Conservation (phyloP, 345 rosid species). For the Gossypium turneri region DNA sequence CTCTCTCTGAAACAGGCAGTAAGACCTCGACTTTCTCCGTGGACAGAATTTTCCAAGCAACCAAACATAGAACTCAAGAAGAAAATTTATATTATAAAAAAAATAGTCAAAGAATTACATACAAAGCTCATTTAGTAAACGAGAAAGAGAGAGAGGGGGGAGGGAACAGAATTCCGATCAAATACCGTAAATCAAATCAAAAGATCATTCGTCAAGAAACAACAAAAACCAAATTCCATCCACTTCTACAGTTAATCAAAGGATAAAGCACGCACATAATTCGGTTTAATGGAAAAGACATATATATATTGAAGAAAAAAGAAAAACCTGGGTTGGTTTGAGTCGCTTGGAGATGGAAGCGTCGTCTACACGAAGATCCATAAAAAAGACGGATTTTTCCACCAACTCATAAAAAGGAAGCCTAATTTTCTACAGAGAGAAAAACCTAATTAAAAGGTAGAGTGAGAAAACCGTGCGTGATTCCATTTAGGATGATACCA, state of each 20-base stretch:
- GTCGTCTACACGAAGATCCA: slow-evolving; percentile 12
- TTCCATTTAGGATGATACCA: neutral
- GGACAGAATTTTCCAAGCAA: slow-evolving; percentile 8
- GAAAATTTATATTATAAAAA: neutral
- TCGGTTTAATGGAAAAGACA: neutral
- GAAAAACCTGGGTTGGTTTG: slow-evolving; percentile 24
- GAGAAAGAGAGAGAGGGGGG: neutral
- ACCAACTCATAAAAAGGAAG: neutral
- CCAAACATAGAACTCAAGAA: neutral
- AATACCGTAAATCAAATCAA: neutral
- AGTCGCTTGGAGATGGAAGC: slow-evolving; percentile 21
- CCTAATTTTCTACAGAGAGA: neutral
- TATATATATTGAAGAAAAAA: neutral
- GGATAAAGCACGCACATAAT: neutral
- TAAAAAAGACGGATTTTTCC: slow-evolving; percentile 4
- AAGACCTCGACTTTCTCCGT: neutral
- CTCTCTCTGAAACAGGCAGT: neutral
- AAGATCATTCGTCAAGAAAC: neutral
- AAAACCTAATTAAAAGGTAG: neutral
- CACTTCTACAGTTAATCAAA: neutral
- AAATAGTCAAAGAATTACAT: neutral
- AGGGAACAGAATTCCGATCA: neutral
- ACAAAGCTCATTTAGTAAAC: neutral
- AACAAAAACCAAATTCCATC: neutral
- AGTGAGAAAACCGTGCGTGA: neutral